Base-by-base conservation (phyloP, 371 early-diverging fungal genomes). In the Zancudomyces culisetae region DNA sequence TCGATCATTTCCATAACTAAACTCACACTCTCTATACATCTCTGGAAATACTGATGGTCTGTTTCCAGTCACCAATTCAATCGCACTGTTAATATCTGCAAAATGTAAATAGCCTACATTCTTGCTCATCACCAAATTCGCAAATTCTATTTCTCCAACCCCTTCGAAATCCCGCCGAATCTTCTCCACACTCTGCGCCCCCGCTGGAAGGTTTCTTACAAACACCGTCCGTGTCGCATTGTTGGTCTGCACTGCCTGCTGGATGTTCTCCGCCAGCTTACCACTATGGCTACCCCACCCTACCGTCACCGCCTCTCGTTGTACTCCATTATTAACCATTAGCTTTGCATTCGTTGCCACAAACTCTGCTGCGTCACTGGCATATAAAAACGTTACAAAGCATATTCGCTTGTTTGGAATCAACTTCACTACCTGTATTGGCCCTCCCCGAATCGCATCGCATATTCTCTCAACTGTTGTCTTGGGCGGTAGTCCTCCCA, bases 201-300 rank as follows among this genome's bases (percentile, higher is more conserved):
- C 40, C 2, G 6, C 28, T 10, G 53, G 47, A 6, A 52, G 42
- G 29, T 29, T 10, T 8, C 23, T 28, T 8, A 52, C 19, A n/a
- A 18, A 20, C 10, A 52, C 30, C n/a, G 18, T 42, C 41, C 53
- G 23, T 2, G 46, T 27, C 18, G 42, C 53, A 43, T 28, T 28
- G 3, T 48, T 2, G 4, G n/a, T 29, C n/a, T n/a, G n/a, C 27
- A 52, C 42, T 39, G n/a, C 20, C 22, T 19, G 19, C 22, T 13
- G 21, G 3, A 52, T 46, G 23, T 42, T 43, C 20, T 43, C 12
- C 3, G 53, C 42, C 23, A 52, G 19, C 27, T 30, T 19, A 2
- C 45, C 53, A 42, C 45, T 45, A 28, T 20, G 28, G 19, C 47
- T 52, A 3, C 53, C 53, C 53, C 53, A 52, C n/a, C 53, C 47